Base-by-base conservation (phyloP, 1,139 yeast species). In the Nakaseomyces nivariensis region DNA sequence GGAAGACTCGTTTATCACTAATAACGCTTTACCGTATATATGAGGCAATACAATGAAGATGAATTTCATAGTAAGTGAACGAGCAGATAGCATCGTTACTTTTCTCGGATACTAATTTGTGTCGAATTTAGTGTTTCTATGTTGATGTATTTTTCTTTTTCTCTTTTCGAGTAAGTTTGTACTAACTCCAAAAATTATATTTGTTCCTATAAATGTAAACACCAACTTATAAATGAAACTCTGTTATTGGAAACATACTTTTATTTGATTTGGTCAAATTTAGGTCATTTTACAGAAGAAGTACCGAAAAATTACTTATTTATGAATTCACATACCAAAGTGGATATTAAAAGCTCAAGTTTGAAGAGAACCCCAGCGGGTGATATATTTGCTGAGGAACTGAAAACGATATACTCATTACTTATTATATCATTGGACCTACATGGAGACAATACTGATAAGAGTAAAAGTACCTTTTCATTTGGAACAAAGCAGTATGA, bases 401-500 rank as follows among this genome's bases (percentile, higher is more conserved):
- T 84, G 43, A 78, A 78, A 57, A 78, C 77, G 45, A 75, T 84
- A 3, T 85, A 65, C 61, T 72, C 83, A 0, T 64, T 79, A 43
- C 60, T 79, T 59, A 57, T 82, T 1, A 71, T 81, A 24, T 71
- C 79, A 40, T 67, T 82, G 38, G 64, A 76, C 4, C 63, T 81
- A 36, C 73, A 66, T 24, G 62, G 51, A 32, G 36, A 17, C 6
- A 24, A 24, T 9, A 60, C 55, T 31, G 54, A 54, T 41, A 51
- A 50, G n/a, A 49, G 58, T 1, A 55, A 58, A n/a, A 54, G 56
- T 31, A 60, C 64, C 43, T 51, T 65, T 11, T 58, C 60, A 7
- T 49, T 52, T 11, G 60, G 64, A 31, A 53, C 54, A 10, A 61
- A 51, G 17, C 45, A 49, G 0, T 65, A 70, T 55, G 79, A 85